Percentiles rank a stretch among this genome's conserved stretches.
Conservation (phyloP, 1,139 yeast genomes). For the Debaryomycetaceae sp. region DNA sequence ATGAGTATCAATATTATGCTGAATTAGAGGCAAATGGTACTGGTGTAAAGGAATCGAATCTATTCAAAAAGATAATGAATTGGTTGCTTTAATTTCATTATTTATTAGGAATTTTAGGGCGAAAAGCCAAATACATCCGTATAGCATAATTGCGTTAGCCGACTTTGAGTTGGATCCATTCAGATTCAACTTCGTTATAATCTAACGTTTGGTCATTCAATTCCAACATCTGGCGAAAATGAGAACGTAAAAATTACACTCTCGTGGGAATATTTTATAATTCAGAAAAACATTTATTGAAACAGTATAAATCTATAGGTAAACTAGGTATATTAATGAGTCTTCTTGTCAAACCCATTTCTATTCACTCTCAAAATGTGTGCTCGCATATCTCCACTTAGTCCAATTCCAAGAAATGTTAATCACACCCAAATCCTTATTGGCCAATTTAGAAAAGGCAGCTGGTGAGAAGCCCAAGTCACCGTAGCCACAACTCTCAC, state of each 20-base stretch:
- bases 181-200: background rate
- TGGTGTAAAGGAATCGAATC: slow-evolving; percentile 1
- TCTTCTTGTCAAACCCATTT: too few species aligned
- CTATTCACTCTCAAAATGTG: too few species aligned
- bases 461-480: slow-evolving; percentile 47
- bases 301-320: too few species aligned
- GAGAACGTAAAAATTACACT: too few species aligned
- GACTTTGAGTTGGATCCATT: background rate
- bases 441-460: slow-evolving; percentile 39
- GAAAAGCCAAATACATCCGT: background rate
- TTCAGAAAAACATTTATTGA: too few species aligned
- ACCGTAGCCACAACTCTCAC: slow-evolving; percentile 35
- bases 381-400: too few species aligned
- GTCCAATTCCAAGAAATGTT: slow-evolving; percentile 40
- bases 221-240: too few species aligned
- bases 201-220: too few species aligned
- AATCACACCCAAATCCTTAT: slow-evolving; percentile 38
- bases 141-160: background rate
- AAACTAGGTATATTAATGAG: too few species aligned
- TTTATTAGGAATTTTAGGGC: background rate
- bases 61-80: slow-evolving; percentile 6
- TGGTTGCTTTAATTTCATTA: slow-evolving; percentile 7
- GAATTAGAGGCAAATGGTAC: slow-evolving; percentile 13
- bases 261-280: too few species aligned
- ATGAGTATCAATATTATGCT: slow-evolving; percentile 40